Conservation (phyloP, 768 basidiomycete species). For the Zangia roseola region DNA sequence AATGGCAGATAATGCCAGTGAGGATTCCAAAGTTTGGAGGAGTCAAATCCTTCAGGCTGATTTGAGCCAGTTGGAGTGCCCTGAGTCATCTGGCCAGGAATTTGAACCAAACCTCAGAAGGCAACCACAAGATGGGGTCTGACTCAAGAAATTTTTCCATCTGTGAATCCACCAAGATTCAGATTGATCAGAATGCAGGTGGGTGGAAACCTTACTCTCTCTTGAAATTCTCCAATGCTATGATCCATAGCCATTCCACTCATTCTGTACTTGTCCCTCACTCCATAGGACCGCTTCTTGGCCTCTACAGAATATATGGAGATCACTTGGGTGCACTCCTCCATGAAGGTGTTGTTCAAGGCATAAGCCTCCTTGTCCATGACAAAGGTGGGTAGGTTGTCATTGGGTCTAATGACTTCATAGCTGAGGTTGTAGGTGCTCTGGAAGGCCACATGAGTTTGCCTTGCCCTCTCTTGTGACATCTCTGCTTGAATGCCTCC, state of each 20-base stretch:
- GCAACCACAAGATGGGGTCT: slow-evolving; percentile 4
- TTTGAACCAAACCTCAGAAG: slow-evolving; percentile 8
- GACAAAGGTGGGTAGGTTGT: background rate
- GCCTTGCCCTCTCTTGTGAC: slow-evolving; percentile 1
- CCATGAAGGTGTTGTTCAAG: slow-evolving; percentile 2
- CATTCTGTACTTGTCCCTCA: slow-evolving; percentile 8
- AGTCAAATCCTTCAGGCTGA: background rate
- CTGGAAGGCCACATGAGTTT: slow-evolving; percentile 10
- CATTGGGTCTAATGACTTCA: slow-evolving; percentile 5
- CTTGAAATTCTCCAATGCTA: background rate
- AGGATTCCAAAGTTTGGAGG: slow-evolving; percentile 10
- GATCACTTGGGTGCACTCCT: background rate
- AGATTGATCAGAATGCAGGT: too few relatives aligned
- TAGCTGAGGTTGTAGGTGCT: slow-evolving; percentile 17
- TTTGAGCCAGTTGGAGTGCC: slow-evolving; percentile 3
- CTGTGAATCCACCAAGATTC: too few relatives aligned
- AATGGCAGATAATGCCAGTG: slow-evolving; percentile 5
- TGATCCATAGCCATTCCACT: background rate
- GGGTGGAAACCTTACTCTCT: background rate
- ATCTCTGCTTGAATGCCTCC: slow-evolving; percentile 12
- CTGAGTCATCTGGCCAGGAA: background rate
- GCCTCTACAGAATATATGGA: slow-evolving; percentile 3
- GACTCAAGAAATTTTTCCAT: background rate
- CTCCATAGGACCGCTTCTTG: slow-evolving; percentile 6
- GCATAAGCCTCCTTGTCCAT: slow-evolving; percentile 8